Evolutionary conservation across 352 stramenopile genomes (phyloP).

Genomic region (Phytophthora uliginosa): DNA sequence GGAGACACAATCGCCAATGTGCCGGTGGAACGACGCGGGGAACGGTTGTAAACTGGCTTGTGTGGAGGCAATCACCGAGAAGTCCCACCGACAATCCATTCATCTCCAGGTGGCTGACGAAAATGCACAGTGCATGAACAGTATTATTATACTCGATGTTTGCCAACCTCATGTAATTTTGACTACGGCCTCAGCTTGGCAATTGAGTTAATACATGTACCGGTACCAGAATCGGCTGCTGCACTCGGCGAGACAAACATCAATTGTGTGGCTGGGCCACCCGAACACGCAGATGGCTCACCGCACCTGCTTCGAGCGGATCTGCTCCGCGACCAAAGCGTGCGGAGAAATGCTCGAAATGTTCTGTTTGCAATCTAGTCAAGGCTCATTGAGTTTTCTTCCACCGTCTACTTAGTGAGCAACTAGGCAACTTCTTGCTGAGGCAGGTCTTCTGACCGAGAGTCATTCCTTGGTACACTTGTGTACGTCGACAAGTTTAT

Average conservation of each 20-base stretch:
- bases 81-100: neutral
- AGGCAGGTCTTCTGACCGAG: neutral
- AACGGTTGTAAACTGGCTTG: constrained; percentile 1
- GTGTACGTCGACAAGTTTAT: too few species aligned
- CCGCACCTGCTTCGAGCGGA: constrained; percentile 1
- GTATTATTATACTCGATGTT: too few species aligned
- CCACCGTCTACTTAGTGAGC: too few species aligned
- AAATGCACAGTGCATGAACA: neutral
- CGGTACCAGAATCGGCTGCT: neutral
- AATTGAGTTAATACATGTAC: neutral
- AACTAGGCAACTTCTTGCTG: neutral
- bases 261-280: neutral
- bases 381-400: neutral
- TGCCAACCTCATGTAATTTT: too few species aligned
- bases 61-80: constrained; percentile 1
- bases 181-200: neutral
- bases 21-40: constrained; percentile 8
- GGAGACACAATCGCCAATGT: neutral
- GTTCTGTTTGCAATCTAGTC: neutral
- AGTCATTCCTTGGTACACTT: neutral
- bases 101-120: neutral
- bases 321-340: neutral
- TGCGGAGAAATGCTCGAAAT: constrained; percentile 1
- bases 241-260: constrained; percentile 1
- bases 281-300: constrained; percentile 11